Percentiles rank a stretch among this genome's conserved stretches.
phyloP scores from a whole-genome alignment of 2,329 filamentous ascomycete genomes.

The Paecilomyces niveus region DNA sequence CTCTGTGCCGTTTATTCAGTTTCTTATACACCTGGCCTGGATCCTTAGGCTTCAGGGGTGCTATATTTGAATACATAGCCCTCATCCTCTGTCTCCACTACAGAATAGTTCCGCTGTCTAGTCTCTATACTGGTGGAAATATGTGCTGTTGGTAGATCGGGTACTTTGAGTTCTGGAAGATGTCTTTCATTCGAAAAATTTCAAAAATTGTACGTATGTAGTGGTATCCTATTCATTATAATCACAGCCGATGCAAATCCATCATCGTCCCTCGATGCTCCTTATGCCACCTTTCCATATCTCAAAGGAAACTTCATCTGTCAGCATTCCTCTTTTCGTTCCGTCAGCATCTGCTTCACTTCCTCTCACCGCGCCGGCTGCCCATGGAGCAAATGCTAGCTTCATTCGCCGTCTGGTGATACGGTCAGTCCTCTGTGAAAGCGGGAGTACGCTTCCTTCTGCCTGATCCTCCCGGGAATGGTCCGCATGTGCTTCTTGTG shows the following conservation, averaged over 20 bases:
- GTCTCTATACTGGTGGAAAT: no score
- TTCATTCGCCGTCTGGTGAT: slow-evolving; percentile 68
- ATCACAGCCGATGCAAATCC: neutral
- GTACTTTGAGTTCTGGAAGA: neutral
- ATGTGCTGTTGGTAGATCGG: no score
- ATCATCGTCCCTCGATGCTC: slow-evolving; percentile 2
- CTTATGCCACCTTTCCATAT: slow-evolving; percentile 59
- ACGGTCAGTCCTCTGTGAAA: slow-evolving; percentile 1
- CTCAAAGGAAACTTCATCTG: slow-evolving; percentile 58
- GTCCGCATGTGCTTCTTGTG: neutral
- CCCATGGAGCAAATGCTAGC: slow-evolving; percentile 82
- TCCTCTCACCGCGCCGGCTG: slow-evolving; percentile 43
- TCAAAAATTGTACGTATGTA: neutral
- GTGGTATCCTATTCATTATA: neutral
- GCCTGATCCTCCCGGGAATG: neutral
- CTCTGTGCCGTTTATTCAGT: no score
- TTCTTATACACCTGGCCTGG: no score
- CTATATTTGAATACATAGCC: no score
- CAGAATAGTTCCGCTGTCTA: no score
- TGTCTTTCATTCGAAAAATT: neutral
- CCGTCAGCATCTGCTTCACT: slow-evolving; percentile 37
- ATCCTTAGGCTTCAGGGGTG: no score
- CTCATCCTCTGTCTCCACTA: no score
- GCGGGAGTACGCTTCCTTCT: neutral
- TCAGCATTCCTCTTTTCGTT: neutral